Percentiles rank a stretch among this genome's conserved stretches.
Conservation (phyloP, 306 rosid genomes). For the Lathyrus aphaca region DNA sequence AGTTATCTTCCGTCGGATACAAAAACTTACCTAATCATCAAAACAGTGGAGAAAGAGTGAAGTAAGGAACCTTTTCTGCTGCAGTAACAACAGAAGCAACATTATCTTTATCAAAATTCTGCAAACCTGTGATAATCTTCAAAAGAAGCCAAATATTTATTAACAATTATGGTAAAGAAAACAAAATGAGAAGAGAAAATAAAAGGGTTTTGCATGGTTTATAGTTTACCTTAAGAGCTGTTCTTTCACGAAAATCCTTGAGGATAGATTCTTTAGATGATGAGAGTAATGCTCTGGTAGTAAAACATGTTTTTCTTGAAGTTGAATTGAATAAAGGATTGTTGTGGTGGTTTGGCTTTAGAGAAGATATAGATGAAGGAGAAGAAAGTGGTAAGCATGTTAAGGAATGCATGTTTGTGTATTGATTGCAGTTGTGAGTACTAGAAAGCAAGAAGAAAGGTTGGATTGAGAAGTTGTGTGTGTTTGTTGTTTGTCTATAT, state of each 20-base stretch:
- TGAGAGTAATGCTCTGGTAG: constrained; percentile 61
- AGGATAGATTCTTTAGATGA: constrained; percentile 63
- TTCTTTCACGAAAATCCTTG: constrained; percentile 66
- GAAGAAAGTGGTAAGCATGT: constrained; percentile 58
- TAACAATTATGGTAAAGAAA: neutral
- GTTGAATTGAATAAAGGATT: constrained; percentile 48
- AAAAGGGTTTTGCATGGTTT: constrained; percentile 2
- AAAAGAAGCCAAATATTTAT: constrained; percentile 39
- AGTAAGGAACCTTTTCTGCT: constrained; percentile 78
- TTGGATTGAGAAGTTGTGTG: constrained; percentile 21
- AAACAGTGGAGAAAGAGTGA: neutral
- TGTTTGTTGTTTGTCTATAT: neutral
- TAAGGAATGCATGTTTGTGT: constrained; percentile 58
- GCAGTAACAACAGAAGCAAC: constrained; percentile 85
- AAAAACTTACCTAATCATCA: neutral
- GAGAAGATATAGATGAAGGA: constrained; percentile 54
- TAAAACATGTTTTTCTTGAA: constrained; percentile 48
- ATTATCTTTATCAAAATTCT: constrained; percentile 75
- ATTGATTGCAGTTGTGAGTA: neutral
- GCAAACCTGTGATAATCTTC: constrained; percentile 91
- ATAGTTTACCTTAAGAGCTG: constrained; percentile 78
- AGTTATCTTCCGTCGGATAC: neutral
- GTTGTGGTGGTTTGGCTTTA: constrained; percentile 51
- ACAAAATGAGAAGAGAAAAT: neutral
- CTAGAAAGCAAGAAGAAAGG: constrained; percentile 19